phyloP scores from a whole-genome alignment of 2,329 filamentous ascomycete species.

The Aaosphaeria arxii region DNA sequence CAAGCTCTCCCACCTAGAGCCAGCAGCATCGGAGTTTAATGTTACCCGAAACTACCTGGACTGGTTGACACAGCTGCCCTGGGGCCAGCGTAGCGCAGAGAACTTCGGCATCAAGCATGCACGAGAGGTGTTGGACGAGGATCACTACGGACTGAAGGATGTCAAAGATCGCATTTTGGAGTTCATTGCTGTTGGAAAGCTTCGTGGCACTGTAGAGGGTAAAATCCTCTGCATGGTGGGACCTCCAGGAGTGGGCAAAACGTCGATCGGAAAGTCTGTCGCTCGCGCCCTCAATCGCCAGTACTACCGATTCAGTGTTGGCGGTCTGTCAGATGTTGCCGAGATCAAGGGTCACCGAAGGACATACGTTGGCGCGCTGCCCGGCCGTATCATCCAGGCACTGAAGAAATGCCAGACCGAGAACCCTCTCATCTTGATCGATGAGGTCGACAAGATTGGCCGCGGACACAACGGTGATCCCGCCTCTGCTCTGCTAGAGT shows the following conservation, averaged over 20 bases:
- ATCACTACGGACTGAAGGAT: conserved; percentile 95
- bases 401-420: conserved; percentile 99
- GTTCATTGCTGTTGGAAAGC: conserved; percentile 96
- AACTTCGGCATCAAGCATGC: conserved; percentile 96
- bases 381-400: conserved; percentile 95
- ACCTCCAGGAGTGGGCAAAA: conserved; percentile 96
- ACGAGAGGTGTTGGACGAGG: conserved; percentile 85
- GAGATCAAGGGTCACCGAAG: conserved; percentile 97
- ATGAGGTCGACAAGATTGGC: conserved; percentile 98
- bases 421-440: conserved; percentile 93
- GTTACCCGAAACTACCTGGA: conserved; percentile 97
- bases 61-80: conserved; percentile 97
- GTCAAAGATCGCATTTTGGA: conserved; percentile 98
- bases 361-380: conserved; percentile 93
- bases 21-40: conserved; percentile 96
- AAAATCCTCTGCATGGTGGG: conserved; percentile 98
- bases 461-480: conserved; percentile 95
- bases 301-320: conserved; percentile 98
- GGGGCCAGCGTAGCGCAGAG: conserved; percentile 91
- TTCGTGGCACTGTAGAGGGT: conserved; percentile 93
- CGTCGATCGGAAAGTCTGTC: conserved; percentile 97
- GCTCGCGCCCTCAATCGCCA: conserved; percentile 90
- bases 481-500: conserved; percentile 85
- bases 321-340: conserved; percentile 92
- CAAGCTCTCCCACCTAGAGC: conserved; percentile 92